Evolutionary conservation across 1,139 yeast genomes (phyloP).

Genomic region (Maudiozyma humilis): DNA sequence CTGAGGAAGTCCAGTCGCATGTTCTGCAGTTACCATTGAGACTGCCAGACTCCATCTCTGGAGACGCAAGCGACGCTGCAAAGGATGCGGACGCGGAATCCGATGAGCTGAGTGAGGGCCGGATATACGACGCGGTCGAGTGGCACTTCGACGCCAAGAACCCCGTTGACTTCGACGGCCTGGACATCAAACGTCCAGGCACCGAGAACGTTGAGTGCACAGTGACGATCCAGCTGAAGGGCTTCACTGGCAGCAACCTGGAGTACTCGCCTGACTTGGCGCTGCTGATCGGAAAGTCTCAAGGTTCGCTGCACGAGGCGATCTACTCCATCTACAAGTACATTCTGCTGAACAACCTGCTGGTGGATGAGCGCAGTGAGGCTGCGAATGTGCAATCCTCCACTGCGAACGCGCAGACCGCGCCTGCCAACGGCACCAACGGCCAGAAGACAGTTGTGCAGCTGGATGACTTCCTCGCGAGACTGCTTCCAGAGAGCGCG

Average conservation of each 20-base stretch:
- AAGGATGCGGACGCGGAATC: conserved; percentile 2
- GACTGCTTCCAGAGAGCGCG: conserved; percentile 37
- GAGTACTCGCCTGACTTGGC: conserved; percentile 59
- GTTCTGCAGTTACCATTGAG: conserved; percentile 8
- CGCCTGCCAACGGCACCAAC: too few species aligned
- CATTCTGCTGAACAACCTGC: conserved; percentile 31
- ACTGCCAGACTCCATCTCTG: conserved; percentile 4
- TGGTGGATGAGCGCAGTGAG: conserved; percentile 13
- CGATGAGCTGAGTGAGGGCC: conserved; percentile 3
- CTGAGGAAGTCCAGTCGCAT: conserved; percentile 4
- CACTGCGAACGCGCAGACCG: too few species aligned
- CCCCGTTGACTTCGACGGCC: conserved; percentile 67
- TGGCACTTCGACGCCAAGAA: conserved; percentile 56
- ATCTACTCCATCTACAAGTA: conserved; percentile 84
- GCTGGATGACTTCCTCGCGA: conserved; percentile 59
- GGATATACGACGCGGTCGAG: conserved; percentile 40
- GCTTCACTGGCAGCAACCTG: conserved; percentile 52
- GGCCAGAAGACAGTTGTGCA: conserved; percentile 52
- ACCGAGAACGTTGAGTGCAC: conserved; percentile 55
- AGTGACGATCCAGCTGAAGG: conserved; percentile 74
- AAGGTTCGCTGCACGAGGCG: conserved; percentile 81
- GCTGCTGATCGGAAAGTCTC: conserved; percentile 62
- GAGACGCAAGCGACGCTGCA: conserved; percentile 7
- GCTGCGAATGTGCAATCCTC: too few species aligned
- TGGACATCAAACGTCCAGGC: conserved; percentile 80